These are phyloP conservation scores for Hylodesmum podocarpum DNA, from an alignment of 306 rosid genomes.

Conservation along the genomic window DNA sequence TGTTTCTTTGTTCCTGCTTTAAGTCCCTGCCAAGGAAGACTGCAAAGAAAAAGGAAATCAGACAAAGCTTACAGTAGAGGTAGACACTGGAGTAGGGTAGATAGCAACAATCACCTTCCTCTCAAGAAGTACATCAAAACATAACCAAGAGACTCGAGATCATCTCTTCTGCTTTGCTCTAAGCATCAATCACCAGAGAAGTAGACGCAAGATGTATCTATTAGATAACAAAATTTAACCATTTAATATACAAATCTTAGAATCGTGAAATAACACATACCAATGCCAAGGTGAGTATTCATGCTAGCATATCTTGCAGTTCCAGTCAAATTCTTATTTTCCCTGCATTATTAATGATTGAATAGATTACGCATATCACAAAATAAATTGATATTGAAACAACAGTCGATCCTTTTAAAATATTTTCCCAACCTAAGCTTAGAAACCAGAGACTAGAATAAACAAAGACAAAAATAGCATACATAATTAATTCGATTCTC, in stretches of 20 bases:
- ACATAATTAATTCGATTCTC: background rate
- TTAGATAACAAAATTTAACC: constrained; percentile 26
- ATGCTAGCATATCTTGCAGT: constrained; percentile 98
- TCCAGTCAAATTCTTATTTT: constrained; percentile 95
- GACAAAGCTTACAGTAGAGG: constrained; percentile 26
- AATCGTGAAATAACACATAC: constrained; percentile 38
- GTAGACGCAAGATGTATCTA: constrained; percentile 32
- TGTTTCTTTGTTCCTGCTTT: constrained; percentile 98
- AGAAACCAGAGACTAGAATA: constrained; percentile 12
- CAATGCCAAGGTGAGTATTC: constrained; percentile 97
- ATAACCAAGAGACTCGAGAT: constrained; percentile 95
- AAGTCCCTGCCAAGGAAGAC: constrained; percentile 99
- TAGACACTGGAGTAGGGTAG: constrained; percentile 20
- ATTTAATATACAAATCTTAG: constrained; percentile 9
- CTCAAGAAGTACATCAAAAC: constrained; percentile 88
- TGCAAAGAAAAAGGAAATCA: constrained; percentile 37
- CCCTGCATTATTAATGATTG: constrained; percentile 56
- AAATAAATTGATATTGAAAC: background rate
- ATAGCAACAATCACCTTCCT: constrained; percentile 78
- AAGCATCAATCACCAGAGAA: constrained; percentile 39
- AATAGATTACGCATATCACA: constrained; percentile 18
- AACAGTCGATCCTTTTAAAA: background rate
- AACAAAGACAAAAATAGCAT: background rate
- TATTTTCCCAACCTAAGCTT: background rate
- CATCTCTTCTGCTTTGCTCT: constrained; percentile 99